Evolutionary conservation across 805 yeast species (phyloP), one percentile per base, ranked within the genome.

Genomic region (Metschnikowia orientalis): DNA sequence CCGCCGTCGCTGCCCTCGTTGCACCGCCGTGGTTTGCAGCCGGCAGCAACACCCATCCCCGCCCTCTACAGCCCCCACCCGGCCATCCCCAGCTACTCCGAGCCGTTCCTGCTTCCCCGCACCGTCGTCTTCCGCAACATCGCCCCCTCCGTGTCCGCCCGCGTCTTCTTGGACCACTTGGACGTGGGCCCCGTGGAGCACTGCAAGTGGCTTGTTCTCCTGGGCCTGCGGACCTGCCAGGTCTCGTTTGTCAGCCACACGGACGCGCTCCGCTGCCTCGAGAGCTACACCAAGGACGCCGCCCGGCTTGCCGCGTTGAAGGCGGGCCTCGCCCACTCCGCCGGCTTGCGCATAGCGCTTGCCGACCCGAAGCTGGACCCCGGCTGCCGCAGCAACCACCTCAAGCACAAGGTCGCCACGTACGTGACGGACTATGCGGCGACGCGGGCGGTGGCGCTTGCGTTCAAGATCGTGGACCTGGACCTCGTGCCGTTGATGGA

Each of bases 171-270:
- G 26, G 67, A 73, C 28, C 54, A 59, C 19, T 63, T 79, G 7
- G 73, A 72, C 26, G 66, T 52, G 49, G 85, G 83, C 3, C 82
- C 85, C 1, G 66, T 81, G 21, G 88, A 81, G 51, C 73, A 73
- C 45, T 66, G 77, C 40, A 66, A 69, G 34, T 50, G 73, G 37
- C 53, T 64, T 36, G 47, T 58, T 11, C 55, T 47, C 23, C 51
- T 54, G 9, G 51, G 25, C 9, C 5, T 12, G 11, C 9, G 11
- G 9, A 11, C 26, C 16, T 17, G 21, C 10, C 16, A 16, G 6
- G 32, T 29, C 5, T 16, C 32, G 12, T 66, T 65, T 39, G 48
- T 63, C 24, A 61, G 57, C 42, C 52, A 63, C 7, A 56, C 56
- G 25, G 47, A 55, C 8, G 54, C 66, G 13, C 47, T 61, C 14